phyloP scores from a whole-genome alignment of 2,329 filamentous ascomycete species.

The Purpureocillium takamizusanense region DNA sequence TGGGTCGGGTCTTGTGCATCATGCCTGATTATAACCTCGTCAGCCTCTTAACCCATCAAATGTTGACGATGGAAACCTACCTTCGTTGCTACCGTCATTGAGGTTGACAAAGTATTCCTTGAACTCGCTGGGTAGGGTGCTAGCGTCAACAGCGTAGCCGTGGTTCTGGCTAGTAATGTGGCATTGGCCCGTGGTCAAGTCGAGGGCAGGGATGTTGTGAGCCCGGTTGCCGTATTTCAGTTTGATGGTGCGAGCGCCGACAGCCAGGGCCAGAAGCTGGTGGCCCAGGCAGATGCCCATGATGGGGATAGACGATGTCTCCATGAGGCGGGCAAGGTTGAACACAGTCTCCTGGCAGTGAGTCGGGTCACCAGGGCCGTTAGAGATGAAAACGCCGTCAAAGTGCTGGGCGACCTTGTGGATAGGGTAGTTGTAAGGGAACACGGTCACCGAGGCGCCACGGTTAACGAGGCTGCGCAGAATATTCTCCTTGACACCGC shows the following conservation, averaged over 20 bases:
- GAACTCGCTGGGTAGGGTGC: slow-evolving; percentile 76
- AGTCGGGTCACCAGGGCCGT: slow-evolving; percentile 94
- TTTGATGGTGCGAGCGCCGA: slow-evolving; percentile 86
- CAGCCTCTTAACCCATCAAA: slow-evolving; percentile 1
- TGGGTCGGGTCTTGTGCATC: slow-evolving; percentile 91
- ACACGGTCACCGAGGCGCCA: slow-evolving; percentile 84
- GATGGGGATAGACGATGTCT: slow-evolving; percentile 80
- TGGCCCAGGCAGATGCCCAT: slow-evolving; percentile 98
- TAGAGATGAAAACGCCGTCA: slow-evolving; percentile 98
- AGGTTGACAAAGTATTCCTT: slow-evolving; percentile 98
- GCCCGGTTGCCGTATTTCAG: slow-evolving; percentile 98
- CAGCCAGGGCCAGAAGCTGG: slow-evolving; percentile 84
- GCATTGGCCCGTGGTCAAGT: slow-evolving; percentile 91
- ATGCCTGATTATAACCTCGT: slow-evolving; percentile 43
- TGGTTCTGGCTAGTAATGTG: slow-evolving; percentile 99
- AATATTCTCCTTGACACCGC: slow-evolving; percentile 99
- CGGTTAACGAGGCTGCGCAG: slow-evolving; percentile 87
- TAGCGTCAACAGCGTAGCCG: slow-evolving; percentile 87
- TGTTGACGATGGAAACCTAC: slow-evolving; percentile 22
- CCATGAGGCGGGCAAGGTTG: slow-evolving; percentile 85
- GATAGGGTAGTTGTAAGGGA: slow-evolving; percentile 95
- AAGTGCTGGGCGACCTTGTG: slow-evolving; percentile 98
- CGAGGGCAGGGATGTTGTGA: slow-evolving; percentile 94
- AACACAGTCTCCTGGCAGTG: slow-evolving; percentile 93
- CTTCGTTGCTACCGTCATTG: slow-evolving; percentile 96